phyloP scores from a whole-genome alignment of 306 rosid species.

The Trifolium subterraneum region DNA sequence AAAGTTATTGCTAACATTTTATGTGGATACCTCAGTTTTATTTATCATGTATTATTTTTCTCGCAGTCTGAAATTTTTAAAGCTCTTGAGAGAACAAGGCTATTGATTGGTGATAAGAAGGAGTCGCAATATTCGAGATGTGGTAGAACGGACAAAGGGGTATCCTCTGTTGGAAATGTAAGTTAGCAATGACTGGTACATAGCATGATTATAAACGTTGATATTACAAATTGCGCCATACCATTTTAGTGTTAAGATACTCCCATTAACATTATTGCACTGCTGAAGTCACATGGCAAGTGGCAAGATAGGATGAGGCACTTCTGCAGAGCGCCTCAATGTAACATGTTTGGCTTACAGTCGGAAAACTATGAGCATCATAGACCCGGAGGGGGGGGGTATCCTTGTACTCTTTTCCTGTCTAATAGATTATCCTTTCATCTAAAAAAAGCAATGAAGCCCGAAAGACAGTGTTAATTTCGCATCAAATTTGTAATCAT shows the following conservation, averaged over 20 bases:
- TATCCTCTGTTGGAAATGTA: conserved; percentile 95
- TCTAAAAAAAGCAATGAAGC: background rate
- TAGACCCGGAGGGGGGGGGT: background rate
- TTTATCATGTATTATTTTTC: conserved; percentile 34
- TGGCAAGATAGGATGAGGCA: conserved; percentile 9
- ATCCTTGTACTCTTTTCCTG: conserved; percentile 28
- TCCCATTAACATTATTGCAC: conserved; percentile 6
- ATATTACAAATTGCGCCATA: conserved; percentile 27
- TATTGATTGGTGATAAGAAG: conserved; percentile 80
- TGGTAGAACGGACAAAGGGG: conserved; percentile 97
- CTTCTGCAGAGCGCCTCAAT: conserved; percentile 2
- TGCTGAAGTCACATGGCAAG: background rate
- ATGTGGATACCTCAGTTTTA: conserved; percentile 28
- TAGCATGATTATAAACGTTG: conserved; percentile 26
- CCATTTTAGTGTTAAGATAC: conserved; percentile 16
- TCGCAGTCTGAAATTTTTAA: conserved; percentile 85
- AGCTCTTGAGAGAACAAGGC: conserved; percentile 79
- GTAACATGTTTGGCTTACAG: background rate
- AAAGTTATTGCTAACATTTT: conserved; percentile 5
- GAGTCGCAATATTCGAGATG: conserved; percentile 91
- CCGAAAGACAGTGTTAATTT: background rate
- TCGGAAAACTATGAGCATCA: background rate
- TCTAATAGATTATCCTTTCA: conserved; percentile 6
- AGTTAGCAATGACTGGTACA: conserved; percentile 46
- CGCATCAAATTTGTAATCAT: conserved; percentile 20